Evolutionary conservation across 2,329 filamentous ascomycete species (phyloP).

Genomic region (Pestalotiopsis sp.): DNA sequence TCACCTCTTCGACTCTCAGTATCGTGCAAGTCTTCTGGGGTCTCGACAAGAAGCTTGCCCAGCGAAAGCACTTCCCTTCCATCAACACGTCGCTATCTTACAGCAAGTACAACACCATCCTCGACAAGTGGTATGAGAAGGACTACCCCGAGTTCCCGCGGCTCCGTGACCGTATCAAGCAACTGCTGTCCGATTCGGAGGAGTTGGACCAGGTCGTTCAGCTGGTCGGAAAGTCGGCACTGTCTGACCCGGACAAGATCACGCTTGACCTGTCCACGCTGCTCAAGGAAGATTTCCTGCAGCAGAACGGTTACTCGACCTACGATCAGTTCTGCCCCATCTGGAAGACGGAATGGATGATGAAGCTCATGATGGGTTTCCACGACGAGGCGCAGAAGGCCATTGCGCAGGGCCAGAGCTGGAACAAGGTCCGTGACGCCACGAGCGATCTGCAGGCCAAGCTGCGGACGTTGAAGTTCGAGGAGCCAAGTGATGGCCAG

Average conservation of each 20-base stretch:
- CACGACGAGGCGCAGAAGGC: slow-evolving; percentile 98
- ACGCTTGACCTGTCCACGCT: slow-evolving; percentile 89
- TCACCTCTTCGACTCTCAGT: slow-evolving; percentile 89
- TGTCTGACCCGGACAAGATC: slow-evolving; percentile 98
- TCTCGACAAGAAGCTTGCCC: slow-evolving; percentile 98
- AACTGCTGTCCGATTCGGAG: slow-evolving; percentile 91
- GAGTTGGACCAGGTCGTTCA: slow-evolving; percentile 98
- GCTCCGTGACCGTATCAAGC: slow-evolving; percentile 89
- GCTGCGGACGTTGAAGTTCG: slow-evolving; percentile 94
- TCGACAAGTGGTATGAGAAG: slow-evolving; percentile 95
- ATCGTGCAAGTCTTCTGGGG: slow-evolving; percentile 99
- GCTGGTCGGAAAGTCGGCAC: slow-evolving; percentile 93
- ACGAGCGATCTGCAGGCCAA: slow-evolving; percentile 84
- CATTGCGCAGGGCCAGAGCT: slow-evolving; percentile 85
- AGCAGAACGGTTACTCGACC: slow-evolving; percentile 98
- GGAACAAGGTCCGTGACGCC: slow-evolving; percentile 89
- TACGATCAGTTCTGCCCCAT: slow-evolving; percentile 99
- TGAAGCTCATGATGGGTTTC: slow-evolving; percentile 99
- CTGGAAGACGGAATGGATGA: slow-evolving; percentile 99
- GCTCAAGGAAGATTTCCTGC: slow-evolving; percentile 97
- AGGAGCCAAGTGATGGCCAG: slow-evolving; percentile 84
- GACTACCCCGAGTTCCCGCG: slow-evolving; percentile 92
- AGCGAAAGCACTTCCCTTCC: slow-evolving; percentile 98
- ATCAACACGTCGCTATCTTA: slow-evolving; percentile 96
- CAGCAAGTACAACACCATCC: slow-evolving; percentile 88